Percentiles rank a stretch among this genome's conserved stretches.
Evolutionary conservation across 305 asterid species (phyloP).

Genomic region (Fraxinus floribunda): DNA sequence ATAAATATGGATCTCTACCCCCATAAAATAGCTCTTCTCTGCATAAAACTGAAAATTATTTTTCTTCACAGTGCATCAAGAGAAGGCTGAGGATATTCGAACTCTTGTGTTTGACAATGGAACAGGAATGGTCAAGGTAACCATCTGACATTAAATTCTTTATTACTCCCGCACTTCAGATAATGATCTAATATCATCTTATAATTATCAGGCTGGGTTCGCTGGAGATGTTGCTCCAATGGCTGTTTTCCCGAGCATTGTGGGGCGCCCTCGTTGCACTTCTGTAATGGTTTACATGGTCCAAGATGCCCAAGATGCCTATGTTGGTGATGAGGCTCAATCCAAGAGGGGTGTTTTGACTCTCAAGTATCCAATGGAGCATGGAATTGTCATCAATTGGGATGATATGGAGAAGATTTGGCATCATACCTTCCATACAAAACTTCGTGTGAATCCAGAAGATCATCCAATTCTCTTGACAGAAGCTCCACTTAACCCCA

Average conservation of each 20-base stretch:
- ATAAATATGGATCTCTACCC: background rate
- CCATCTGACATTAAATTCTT: background rate
- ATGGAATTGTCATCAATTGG: no score
- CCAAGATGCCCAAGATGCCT: constrained; percentile 35
- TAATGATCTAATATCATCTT: background rate
- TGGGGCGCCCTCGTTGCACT: constrained; percentile 54
- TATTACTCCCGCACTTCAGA: no score
- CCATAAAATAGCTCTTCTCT: background rate
- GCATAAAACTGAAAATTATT: background rate
- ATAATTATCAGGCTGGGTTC: constrained; percentile 41
- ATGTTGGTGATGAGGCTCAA: no score
- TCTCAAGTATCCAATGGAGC: no score
- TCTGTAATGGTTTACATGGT: constrained; percentile 60
- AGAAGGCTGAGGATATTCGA: constrained; percentile 65
- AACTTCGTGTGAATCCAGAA: no score
- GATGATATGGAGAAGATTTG: no score
- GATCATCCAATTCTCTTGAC: no score
- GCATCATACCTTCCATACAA: no score
- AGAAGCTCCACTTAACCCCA: no score
- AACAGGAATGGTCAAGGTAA: constrained; percentile 63
- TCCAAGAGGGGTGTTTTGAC: no score
- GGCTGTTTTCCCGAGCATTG: constrained; percentile 23
- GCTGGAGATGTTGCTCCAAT: constrained; percentile 55
- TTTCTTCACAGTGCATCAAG: constrained; percentile 27
- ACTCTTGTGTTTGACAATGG: constrained; percentile 66